Evolutionary conservation across 2,329 filamentous ascomycete species (phyloP), one percentile per base, ranked within the genome.

Genomic region (Hirsutella minnesotensis): DNA sequence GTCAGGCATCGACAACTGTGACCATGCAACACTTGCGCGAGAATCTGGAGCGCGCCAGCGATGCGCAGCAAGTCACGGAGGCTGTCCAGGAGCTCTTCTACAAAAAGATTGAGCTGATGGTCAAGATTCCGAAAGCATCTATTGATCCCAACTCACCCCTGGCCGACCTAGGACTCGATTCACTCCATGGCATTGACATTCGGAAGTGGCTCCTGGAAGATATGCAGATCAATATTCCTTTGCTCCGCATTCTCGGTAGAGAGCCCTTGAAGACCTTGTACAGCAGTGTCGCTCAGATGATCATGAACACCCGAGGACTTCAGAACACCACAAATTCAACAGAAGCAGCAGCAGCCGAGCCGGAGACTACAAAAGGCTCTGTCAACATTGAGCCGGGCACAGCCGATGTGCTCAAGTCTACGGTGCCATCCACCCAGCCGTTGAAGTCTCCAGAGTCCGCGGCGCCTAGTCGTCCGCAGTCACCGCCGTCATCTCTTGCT

Each of bases 201-300:
- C 64, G 70, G 1, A 54, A 63, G 3, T 76, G 71, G 71, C 68
- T 73, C 45, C 33, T 64, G n/a, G 68, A 69, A 42, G 56, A 66
- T 31, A 38, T 72, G 0, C 46, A 64, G 0, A 52, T 65, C 0
- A 64, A 73, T 38, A 59, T 74, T 1, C 65, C 68, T 0, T 62
- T 73, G 2, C 53, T 73, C 3, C 67, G 68, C 44, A 48, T 59
- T 8, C 35, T 58, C 0, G 51, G 53, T 0, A 44, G 47, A 16
- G 43, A 38, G 7, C 29, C 31, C 15, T 12, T 36, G 15, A 22
- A 35, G 31, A 16, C 24, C n/a, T 27, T 40, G 19, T 44, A 30
- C 19, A 5, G 33, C 9, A 35, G 33, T 35, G 16, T 35, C 5
- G 33, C 33, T 5, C 33, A 35, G 16, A 35, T 9, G 15, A 16